Base-by-base conservation (phyloP, 164 flowering plant species). In the Umbilicus rupestris region DNA sequence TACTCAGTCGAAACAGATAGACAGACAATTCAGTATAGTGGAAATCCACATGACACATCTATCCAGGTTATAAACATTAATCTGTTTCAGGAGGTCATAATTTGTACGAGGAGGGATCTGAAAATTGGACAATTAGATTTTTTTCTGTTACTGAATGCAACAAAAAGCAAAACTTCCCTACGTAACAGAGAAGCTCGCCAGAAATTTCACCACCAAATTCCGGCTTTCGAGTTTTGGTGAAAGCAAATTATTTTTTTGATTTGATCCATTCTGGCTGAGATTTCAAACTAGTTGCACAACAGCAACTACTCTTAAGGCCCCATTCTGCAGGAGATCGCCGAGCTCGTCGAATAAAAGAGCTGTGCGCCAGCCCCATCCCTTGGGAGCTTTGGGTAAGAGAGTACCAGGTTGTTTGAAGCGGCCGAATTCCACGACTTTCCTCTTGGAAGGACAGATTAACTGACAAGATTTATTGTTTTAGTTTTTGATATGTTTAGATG, bases 311-410 rank as follows among this genome's bases (percentile, higher is more conserved):
- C 97, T 75, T 69, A 94, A 75, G 63, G 94, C 80, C 15, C 96
- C 96, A 64, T 84, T 87, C 80, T 91, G 97, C 52, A 94, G 89
- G 47, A 88, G 90, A 74, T 89, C 96, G 16, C 79, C 73, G 31
- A 94, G 92, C 74, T 94, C 97, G 62, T 94, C 94, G 45, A 94
- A 94, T 66, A 91, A 71, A 64, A 94, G 71, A 64, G 99, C 99
- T 19, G 89, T 83, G 3, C 97, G 89, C 97, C 99, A 94, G 20
- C 97, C 99, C 99, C 99, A 94, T 68, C 99, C 99, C 64, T 92
- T 94, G 9, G 99, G 99, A 74, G 97, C 97, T 79, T 94, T 94
- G 3, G 99, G 99, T 68, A 94, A 71, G 63, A 92, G 91, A 52
- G 94, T 94, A 22, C 99, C 99, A 1, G 83, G 64, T 73, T 95